Evolutionary conservation across 495 filamentous ascomycete species (phyloP).

Genomic region (Penicillium lividum): DNA sequence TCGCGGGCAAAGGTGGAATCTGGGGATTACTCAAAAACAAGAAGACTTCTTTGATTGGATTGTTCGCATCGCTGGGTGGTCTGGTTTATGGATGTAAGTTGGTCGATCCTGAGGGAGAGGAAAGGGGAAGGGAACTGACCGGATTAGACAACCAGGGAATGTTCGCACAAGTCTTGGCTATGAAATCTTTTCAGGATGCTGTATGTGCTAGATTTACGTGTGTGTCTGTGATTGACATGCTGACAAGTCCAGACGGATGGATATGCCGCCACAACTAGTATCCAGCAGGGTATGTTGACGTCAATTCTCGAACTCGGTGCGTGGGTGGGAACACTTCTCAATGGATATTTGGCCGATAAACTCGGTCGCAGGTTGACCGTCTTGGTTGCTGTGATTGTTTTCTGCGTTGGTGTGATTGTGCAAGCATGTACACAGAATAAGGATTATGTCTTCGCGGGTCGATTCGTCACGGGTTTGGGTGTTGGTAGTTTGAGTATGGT

Average conservation of each 20-base stretch:
- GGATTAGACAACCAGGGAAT: slow-evolving; percentile 40
- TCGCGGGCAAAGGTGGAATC: slow-evolving; percentile 32
- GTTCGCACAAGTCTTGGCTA: slow-evolving; percentile 40
- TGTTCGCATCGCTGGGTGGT: slow-evolving; percentile 40
- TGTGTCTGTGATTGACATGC: not conserved
- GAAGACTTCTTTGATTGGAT: slow-evolving; percentile 35
- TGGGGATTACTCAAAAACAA: slow-evolving; percentile 34
- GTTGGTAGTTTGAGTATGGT: slow-evolving; percentile 40
- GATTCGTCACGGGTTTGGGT: slow-evolving; percentile 68
- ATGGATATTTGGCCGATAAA: slow-evolving; percentile 73
- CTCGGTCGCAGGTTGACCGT: slow-evolving; percentile 73
- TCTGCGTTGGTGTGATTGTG: slow-evolving; percentile 73
- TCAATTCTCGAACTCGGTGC: slow-evolving; percentile 82
- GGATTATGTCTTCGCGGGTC: slow-evolving; percentile 67
- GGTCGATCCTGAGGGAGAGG: not conserved
- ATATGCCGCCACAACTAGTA: slow-evolving; percentile 48
- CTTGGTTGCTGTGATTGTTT: slow-evolving; percentile 65
- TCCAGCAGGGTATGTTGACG: slow-evolving; percentile 63
- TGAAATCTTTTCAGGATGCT: slow-evolving; percentile 31
- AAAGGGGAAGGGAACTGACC: not conserved
- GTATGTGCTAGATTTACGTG: slow-evolving; percentile 11
- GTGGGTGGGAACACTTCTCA: slow-evolving; percentile 74
- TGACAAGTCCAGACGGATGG: slow-evolving; percentile 21
- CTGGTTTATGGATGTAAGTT: slow-evolving; percentile 41
- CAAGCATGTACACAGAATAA: slow-evolving; percentile 63